phyloP scores from a whole-genome alignment of 306 rosid species.

The Prunus armeniaca region DNA sequence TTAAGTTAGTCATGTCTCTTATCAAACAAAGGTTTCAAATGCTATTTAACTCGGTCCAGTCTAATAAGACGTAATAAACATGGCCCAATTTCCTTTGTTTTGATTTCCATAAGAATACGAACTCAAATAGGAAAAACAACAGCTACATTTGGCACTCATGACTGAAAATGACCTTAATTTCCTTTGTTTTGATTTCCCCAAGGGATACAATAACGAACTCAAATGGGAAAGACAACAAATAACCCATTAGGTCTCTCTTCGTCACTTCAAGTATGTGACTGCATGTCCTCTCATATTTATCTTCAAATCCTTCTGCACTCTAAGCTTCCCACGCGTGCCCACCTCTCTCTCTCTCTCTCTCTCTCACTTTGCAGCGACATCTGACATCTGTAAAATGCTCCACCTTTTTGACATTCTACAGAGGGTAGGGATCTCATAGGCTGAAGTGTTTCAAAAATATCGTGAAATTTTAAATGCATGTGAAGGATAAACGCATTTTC shows the following conservation, averaged over 20 bases:
- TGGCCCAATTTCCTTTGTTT: too few species aligned
- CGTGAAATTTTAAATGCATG: neutral
- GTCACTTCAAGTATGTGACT: neutral
- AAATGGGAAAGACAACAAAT: neutral
- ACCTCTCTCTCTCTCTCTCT: neutral
- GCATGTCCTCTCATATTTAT: neutral
- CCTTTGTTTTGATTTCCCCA: neutral
- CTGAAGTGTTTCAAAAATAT: neutral
- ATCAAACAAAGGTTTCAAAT: too few species aligned
- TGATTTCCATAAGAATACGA: too few species aligned
- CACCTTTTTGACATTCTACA: conserved; percentile 1
- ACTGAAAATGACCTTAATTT: neutral
- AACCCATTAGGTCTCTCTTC: neutral
- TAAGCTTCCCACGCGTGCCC: neutral
- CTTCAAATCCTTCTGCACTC: neutral
- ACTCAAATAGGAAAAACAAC: too few species aligned
- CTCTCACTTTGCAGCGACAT: neutral
- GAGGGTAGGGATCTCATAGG: neutral
- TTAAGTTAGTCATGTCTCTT: too few species aligned
- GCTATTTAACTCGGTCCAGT: too few species aligned
- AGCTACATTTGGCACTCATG: too few species aligned
- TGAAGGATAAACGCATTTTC: neutral
- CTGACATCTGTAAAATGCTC: neutral
- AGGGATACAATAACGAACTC: neutral
- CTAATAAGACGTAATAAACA: too few species aligned